Percentiles rank a stretch among this genome's conserved stretches.
These are phyloP conservation scores for Rostrohypoxylon terebratum DNA, from an alignment of 495 filamentous ascomycete genomes.

Conservation along the genomic window DNA sequence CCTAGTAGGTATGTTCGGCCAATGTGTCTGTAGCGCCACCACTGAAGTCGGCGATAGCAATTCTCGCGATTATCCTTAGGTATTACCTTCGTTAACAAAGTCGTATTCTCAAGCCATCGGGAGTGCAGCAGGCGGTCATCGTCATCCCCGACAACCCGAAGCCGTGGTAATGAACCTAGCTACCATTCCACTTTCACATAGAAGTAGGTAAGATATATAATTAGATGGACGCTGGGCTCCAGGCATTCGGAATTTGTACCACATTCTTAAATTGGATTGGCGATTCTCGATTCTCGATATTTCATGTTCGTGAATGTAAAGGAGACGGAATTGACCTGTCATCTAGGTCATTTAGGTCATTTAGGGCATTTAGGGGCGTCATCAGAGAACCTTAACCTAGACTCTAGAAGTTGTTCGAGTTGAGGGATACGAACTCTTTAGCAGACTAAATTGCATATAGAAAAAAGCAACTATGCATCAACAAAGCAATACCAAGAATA, in stretches of 20 bases:
- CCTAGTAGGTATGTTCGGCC: constrained; percentile 1
- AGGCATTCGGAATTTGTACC: neutral
- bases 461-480: neutral
- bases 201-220: neutral
- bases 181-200: neutral
- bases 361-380: neutral
- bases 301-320: neutral
- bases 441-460: neutral
- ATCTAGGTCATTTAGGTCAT: too few species aligned
- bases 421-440: neutral
- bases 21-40: neutral
- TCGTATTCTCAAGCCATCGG: neutral
- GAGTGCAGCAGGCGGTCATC: constrained; percentile 9
- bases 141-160: neutral
- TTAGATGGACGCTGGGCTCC: neutral
- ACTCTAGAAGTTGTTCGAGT: neutral
- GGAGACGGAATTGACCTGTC: neutral
- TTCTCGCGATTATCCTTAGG: neutral
- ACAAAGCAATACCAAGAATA: neutral
- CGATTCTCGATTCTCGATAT: neutral
- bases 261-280: neutral
- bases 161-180: neutral
- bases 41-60: neutral
- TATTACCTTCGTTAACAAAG: neutral
- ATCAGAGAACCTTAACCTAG: neutral